These are phyloP conservation scores for Quercus mongolica DNA, from an alignment of 306 rosid genomes.

Conservation along the genomic window DNA sequence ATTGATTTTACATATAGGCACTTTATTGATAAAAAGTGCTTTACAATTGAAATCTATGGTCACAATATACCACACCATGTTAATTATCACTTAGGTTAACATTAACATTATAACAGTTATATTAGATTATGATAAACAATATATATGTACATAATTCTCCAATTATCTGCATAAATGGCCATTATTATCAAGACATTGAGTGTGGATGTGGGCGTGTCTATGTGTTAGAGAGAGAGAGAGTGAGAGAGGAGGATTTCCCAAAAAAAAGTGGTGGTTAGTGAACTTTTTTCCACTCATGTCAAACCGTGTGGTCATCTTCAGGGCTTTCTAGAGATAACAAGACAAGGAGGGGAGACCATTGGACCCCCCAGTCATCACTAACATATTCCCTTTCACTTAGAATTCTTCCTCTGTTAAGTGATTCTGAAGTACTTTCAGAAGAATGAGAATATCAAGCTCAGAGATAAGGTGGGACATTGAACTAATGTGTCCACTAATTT, in stretches of 20 bases:
- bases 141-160: constrained; percentile 1
- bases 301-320: not conserved
- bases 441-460: not conserved
- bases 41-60: not conserved
- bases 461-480: not conserved
- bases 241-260: not conserved
- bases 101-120: not conserved
- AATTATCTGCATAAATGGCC: constrained; percentile 10
- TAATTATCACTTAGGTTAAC: not conserved
- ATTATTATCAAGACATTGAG: constrained; percentile 1
- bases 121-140: constrained; percentile 2
- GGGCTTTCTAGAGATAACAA: not conserved
- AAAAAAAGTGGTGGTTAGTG: not conserved
- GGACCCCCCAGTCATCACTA: constrained; percentile 6
- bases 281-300: not conserved
- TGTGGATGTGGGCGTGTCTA: not conserved
- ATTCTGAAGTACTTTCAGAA: not conserved
- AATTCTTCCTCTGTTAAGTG: not conserved
- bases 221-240: not conserved
- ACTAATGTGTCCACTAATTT: not conserved
- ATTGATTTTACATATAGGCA: constrained; percentile 1
- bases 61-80: not conserved
- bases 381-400: not conserved
- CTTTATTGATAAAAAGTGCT: not conserved
- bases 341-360: not conserved